Evolutionary conservation across 768 basidiomycete genomes (phyloP).

Genomic region (Cantharellus anzutake): DNA sequence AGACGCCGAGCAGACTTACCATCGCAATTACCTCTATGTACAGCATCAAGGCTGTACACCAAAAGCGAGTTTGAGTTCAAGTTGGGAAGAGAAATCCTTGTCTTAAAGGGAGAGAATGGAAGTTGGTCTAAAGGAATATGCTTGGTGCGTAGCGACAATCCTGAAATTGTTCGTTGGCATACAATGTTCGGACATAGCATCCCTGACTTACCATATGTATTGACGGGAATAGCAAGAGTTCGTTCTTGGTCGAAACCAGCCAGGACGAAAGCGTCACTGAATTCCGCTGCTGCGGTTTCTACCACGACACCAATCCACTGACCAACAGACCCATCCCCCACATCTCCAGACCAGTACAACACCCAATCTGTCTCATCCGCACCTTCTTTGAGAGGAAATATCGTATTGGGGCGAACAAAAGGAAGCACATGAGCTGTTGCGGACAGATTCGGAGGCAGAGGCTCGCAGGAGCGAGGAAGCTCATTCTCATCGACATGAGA

Average conservation of each 20-base stretch:
- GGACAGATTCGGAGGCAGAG: neutral
- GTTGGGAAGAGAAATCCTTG: neutral
- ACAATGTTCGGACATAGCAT: neutral
- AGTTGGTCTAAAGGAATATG: neutral
- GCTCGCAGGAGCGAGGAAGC: neutral
- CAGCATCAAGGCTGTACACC: neutral
- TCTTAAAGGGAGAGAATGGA: neutral
- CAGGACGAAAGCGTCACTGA: neutral
- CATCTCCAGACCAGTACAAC: neutral
- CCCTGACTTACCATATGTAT: neutral
- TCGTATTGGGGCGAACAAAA: neutral
- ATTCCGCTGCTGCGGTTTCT: neutral
- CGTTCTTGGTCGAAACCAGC: neutral
- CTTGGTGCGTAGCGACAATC: neutral
- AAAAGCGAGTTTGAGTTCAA: neutral
- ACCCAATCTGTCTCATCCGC: neutral
- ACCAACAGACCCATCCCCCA: neutral
- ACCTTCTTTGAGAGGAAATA: neutral
- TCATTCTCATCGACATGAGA: neutral
- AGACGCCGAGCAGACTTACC: no score
- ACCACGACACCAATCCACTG: neutral
- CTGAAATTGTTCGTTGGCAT: neutral
- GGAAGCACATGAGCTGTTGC: neutral
- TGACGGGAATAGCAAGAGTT: neutral
- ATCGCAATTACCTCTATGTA: neutral